Evolutionary conservation across 2,329 filamentous ascomycete species (phyloP), one percentile per base, ranked within the genome.

Genomic region (Verticillium tricorpus): DNA sequence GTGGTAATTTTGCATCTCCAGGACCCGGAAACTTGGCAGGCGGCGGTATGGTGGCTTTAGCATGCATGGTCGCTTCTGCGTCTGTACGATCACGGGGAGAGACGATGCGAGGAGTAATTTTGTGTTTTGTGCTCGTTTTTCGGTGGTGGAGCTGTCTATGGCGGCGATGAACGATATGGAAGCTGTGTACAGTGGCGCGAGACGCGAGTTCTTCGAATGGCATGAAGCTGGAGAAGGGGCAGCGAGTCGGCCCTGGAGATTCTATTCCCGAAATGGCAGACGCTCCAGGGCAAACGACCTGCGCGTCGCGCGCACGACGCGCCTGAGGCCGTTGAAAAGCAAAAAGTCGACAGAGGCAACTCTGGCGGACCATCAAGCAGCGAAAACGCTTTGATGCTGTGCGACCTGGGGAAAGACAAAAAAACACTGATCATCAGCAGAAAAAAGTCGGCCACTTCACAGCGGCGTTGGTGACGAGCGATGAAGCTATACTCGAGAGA

Each of bases 1-100:
- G 69, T 73, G 68, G 75, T 73, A 65, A 69, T 74, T 67, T 71
- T 75, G 70, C 73, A 78, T 78, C 73, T 72, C 73, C 72, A 72
- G 73, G 73, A 75, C 73, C 69, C 66, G 66, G 72, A 69, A 70
- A 73, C 73, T 62, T 68, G 65, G 68, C 68, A 71, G 66, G 68
- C 66, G 65, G 68, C 55, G 66, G 69, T 63, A 64, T 28, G 57
- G 68, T 63, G 66, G 40, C 35, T 52, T 61, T 59, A 35, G 50
- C 52, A 50, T 57, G 19, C 34, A 56, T 60, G 59, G 64, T 31
- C 59, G 11, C 61, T 61, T 28, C 34, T 32, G 45, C 61, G 62
- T 65, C 63, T 65, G 64, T 65, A 65, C 64, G 60, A 65, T 64
- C 60, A 65, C 57, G 62, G 17, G 52, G 28, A 59, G 63, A 63